These are phyloP conservation scores for Gautieria morchelliformis DNA, from an alignment of 768 basidiomycete species.

Conservation along the genomic window DNA sequence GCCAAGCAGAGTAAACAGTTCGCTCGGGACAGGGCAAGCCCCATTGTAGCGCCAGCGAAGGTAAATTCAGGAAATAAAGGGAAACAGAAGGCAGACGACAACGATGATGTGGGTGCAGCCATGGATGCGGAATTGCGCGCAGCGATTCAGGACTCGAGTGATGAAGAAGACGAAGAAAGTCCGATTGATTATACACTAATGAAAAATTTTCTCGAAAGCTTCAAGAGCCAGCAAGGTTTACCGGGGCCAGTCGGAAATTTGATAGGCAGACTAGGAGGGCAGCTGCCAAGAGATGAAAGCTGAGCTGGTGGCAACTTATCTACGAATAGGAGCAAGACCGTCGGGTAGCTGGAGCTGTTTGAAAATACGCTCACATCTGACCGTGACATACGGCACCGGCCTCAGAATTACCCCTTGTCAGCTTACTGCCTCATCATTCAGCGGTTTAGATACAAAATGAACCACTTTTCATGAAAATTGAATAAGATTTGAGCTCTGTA, in stretches of 20 bases:
- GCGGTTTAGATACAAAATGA: too few species aligned
- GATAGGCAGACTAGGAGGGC: constrained; percentile 72
- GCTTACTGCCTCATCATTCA: too few species aligned
- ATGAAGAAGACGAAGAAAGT: constrained; percentile 40
- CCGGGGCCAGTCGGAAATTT: constrained; percentile 89
- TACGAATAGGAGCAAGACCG: not conserved
- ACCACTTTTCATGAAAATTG: too few species aligned
- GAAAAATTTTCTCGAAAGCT: constrained; percentile 95
- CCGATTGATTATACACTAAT: constrained; percentile 83
- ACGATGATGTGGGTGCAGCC: constrained; percentile 62
- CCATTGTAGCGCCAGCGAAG: not conserved
- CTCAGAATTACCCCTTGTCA: too few species aligned
- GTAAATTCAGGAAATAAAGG: constrained; percentile 23
- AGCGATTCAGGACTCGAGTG: constrained; percentile 45
- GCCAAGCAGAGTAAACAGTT: constrained; percentile 22
- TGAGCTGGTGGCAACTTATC: not conserved
- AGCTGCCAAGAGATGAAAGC: constrained; percentile 57
- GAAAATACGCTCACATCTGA: too few species aligned
- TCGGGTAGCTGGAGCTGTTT: too few species aligned
- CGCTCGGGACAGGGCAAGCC: not conserved
- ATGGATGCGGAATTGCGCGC: constrained; percentile 84
- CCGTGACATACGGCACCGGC: too few species aligned
- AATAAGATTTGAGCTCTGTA: too few species aligned
- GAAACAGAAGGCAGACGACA: constrained; percentile 43
- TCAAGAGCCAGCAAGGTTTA: constrained; percentile 81